phyloP scores from a whole-genome alignment of 192 early-diverging fungal genomes.

The Podila horticola region DNA sequence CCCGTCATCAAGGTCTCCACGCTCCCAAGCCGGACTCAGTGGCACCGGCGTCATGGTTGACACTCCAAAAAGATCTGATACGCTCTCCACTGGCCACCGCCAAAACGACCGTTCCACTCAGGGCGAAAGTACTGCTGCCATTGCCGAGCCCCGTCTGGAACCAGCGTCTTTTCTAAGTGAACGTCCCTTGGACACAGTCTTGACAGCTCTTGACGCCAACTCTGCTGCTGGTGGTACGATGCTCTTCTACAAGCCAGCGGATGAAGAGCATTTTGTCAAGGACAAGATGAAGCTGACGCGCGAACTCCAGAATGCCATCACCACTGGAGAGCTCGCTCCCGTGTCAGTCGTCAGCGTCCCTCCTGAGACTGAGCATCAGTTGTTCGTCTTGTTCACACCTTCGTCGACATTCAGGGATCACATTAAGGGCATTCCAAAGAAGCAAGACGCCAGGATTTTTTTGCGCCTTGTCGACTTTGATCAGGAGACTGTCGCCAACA shows the following conservation, averaged over 20 bases:
- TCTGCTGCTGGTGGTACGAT: conserved; percentile 64
- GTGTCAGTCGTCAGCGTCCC: conserved; percentile 68
- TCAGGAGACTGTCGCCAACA: conserved; percentile 70
- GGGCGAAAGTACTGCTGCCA: not conserved
- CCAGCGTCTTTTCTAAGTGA: conserved; percentile 9
- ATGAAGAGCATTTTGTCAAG: conserved; percentile 81
- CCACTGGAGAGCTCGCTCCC: conserved; percentile 75
- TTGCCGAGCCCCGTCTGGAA: not conserved
- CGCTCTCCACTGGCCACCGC: not conserved
- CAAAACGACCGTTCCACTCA: conserved; percentile 24
- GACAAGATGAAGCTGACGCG: conserved; percentile 72
- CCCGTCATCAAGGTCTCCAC: not conserved
- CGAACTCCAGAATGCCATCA: conserved; percentile 78
- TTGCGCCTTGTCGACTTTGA: conserved; percentile 90
- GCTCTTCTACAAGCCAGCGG: conserved; percentile 72
- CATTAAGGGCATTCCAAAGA: conserved; percentile 79
- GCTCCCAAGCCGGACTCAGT: not conserved
- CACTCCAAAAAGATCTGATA: conserved; percentile 10
- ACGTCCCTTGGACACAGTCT: conserved; percentile 65
- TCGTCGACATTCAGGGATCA: conserved; percentile 62
- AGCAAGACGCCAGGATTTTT: conserved; percentile 86
- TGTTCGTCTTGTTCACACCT: conserved; percentile 83
- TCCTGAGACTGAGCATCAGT: conserved; percentile 68
- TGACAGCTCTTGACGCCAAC: conserved; percentile 70
- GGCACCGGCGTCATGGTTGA: not conserved